Evolutionary conservation across 306 rosid genomes (phyloP).

Genomic region (Cicer yamashitae): DNA sequence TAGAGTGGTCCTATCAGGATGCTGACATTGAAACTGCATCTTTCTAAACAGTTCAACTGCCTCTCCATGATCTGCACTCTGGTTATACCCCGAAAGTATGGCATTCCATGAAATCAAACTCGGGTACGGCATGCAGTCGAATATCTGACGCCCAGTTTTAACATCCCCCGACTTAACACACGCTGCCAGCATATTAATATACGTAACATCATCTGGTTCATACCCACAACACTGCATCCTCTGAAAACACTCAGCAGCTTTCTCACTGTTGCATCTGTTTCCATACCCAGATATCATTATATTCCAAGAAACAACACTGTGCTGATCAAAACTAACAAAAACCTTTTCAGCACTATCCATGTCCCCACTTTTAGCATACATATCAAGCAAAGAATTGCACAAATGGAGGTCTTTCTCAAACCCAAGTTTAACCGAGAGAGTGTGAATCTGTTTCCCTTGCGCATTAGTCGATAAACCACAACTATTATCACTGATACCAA

Average conservation of each 20-base stretch:
- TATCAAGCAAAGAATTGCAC: constrained; percentile 74
- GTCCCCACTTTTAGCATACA: constrained; percentile 70
- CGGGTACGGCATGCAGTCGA: constrained; percentile 65
- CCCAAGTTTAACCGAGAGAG: constrained; percentile 66
- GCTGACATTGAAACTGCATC: constrained; percentile 66
- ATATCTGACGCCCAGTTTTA: constrained; percentile 63
- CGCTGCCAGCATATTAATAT: constrained; percentile 67
- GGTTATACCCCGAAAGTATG: constrained; percentile 70
- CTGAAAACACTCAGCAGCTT: constrained; percentile 58
- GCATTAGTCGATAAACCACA: constrained; percentile 21
- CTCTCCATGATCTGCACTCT: constrained; percentile 61
- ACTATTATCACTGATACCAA: constrained; percentile 38
- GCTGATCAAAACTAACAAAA: constrained; percentile 52
- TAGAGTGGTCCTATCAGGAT: constrained; percentile 69
- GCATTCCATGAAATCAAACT: constrained; percentile 81
- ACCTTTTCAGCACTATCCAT: constrained; percentile 67
- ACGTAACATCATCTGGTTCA: constrained; percentile 76
- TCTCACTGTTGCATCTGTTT: constrained; percentile 51
- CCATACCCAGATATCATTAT: constrained; percentile 81
- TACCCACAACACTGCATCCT: constrained; percentile 60
- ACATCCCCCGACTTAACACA: constrained; percentile 76
- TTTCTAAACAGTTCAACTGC: constrained; percentile 63
- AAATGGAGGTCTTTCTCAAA: constrained; percentile 70
- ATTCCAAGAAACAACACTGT: constrained; percentile 75
- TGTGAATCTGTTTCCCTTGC: constrained; percentile 64